These are phyloP conservation scores for Linnemannia elongata DNA, from an alignment of 192 early-diverging fungal species.

Conservation along the genomic window DNA sequence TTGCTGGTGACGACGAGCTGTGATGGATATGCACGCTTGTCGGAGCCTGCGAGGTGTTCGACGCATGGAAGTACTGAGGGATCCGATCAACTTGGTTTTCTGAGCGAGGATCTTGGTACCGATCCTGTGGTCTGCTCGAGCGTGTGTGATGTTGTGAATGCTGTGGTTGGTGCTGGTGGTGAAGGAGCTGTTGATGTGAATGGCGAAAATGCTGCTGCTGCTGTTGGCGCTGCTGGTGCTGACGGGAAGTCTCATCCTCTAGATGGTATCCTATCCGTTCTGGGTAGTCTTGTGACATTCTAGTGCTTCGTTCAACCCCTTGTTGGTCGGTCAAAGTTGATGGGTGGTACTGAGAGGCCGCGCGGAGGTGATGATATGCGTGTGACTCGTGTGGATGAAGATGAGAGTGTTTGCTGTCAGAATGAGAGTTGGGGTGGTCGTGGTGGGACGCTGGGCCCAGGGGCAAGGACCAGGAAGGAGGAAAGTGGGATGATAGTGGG, in stretches of 20 bases:
- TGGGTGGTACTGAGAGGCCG: neutral
- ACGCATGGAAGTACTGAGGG: neutral
- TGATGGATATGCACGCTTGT: neutral
- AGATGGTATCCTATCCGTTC: neutral
- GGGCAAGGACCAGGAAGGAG: neutral
- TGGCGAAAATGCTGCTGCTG: neutral
- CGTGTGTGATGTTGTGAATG: neutral
- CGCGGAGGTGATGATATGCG: neutral
- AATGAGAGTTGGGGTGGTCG: neutral
- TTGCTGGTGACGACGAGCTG: neutral
- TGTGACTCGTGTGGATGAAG: neutral
- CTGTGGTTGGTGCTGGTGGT: neutral
- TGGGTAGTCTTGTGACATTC: neutral
- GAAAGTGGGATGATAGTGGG: neutral
- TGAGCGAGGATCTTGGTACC: neutral
- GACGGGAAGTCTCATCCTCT: neutral
- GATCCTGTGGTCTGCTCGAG: neutral
- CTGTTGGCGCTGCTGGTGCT: neutral
- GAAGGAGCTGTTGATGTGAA: neutral
- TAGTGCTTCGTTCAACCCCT: neutral
- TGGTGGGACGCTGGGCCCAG: neutral
- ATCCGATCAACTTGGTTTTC: neutral
- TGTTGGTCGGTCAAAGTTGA: neutral
- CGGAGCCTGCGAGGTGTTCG: neutral
- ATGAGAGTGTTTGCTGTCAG: neutral